Base-by-base conservation (phyloP, 2,329 filamentous ascomycete genomes). In the Colletotrichum euphorbiae region DNA sequence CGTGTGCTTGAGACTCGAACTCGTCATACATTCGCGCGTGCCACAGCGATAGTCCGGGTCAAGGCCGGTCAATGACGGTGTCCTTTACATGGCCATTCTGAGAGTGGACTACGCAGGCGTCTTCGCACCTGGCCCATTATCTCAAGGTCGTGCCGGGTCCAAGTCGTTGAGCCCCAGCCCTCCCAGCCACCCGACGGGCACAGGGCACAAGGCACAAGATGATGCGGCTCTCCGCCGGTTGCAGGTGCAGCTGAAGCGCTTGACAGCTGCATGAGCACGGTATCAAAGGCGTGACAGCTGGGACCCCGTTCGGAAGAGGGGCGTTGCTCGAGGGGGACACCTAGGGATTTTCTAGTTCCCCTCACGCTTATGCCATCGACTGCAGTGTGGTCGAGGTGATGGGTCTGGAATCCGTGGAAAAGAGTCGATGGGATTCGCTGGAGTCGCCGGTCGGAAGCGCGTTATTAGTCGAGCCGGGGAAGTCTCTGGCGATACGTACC, bases 131-230 rank as follows among this genome's bases (percentile, higher is more conserved):
- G n/a, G 38, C 28, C 46, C 24, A 12, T 28, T 45, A 12, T n/a
- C 19, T 5, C 9, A 15, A 24, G 33, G 8, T 28, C 36, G 17
- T n/a, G 46, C 11, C 11, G 9, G n/a, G n/a, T 24, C n/a, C 3
- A 61, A 24, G 6, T 3, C 12, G 11, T 45, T 17, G 19, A 51
- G 28, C 38, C 38, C 19, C 51, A 33, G 28, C 15, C 51, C 33
- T 63, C 64, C 63, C 63, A 67, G 58, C 63, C 64, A 67, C 64
- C 59, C 15, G 8, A 36, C 36, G 43, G 36, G 15, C 33, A n/a
- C n/a, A n/a, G n/a, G n/a, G n/a, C n/a, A n/a, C n/a, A n/a, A n/a
- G n/a, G n/a, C n/a, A 56, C 15, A 28, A 21, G 17, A 46, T 17
- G 24, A 62, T 42, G n/a, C 36, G 9, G 17, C 48, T 52, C 8